Evolutionary conservation across 208 protist genomes (phyloP).

Genomic region (Leishmania amazonensis): DNA sequence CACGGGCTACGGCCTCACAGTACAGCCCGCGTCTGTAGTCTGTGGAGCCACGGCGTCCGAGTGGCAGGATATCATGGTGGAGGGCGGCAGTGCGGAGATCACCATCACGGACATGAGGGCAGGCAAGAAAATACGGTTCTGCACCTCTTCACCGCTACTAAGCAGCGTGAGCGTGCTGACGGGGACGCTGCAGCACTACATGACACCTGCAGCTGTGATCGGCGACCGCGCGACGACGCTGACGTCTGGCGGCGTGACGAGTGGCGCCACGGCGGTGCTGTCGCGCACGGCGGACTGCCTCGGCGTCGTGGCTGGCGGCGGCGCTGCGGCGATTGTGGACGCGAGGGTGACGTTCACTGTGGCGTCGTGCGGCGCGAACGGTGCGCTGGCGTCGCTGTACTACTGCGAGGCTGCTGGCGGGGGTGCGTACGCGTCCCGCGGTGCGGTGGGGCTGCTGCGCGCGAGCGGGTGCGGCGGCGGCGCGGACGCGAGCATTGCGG

Average conservation of each 20-base stretch:
- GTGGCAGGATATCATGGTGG: slow-evolving; percentile 36
- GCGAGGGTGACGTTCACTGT: slow-evolving; percentile 41
- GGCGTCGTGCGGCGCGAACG: slow-evolving; percentile 35
- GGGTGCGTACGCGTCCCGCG: slow-evolving; percentile 35
- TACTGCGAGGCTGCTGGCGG: slow-evolving; percentile 67
- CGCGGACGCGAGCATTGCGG: slow-evolving; percentile 36
- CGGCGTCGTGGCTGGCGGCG: slow-evolving; percentile 34
- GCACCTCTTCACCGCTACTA: slow-evolving; percentile 12
- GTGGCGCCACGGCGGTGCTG: slow-evolving; percentile 38
- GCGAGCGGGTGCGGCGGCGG: slow-evolving; percentile 34
- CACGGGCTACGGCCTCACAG: slow-evolving; percentile 23
- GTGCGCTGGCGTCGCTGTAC: slow-evolving; percentile 30
- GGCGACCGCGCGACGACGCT: slow-evolving; percentile 38
- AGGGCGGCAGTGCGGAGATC: slow-evolving; percentile 6
- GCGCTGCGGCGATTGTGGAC: slow-evolving; percentile 17
- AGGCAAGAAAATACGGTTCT: slow-evolving; percentile 25
- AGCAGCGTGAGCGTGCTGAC: slow-evolving; percentile 31
- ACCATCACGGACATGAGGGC: slow-evolving; percentile 33
- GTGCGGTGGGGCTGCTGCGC: slow-evolving; percentile 51
- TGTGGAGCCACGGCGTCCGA: slow-evolving; percentile 31
- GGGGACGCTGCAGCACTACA: slow-evolving; percentile 47
- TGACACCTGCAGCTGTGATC: slow-evolving; percentile 57
- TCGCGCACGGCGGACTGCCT: slow-evolving; percentile 35
- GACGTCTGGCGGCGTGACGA: slow-evolving; percentile 24
- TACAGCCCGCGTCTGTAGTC: slow-evolving; percentile 19